Conservation (phyloP, 164 flowering plant genomes). For the Vitis cinerea region DNA sequence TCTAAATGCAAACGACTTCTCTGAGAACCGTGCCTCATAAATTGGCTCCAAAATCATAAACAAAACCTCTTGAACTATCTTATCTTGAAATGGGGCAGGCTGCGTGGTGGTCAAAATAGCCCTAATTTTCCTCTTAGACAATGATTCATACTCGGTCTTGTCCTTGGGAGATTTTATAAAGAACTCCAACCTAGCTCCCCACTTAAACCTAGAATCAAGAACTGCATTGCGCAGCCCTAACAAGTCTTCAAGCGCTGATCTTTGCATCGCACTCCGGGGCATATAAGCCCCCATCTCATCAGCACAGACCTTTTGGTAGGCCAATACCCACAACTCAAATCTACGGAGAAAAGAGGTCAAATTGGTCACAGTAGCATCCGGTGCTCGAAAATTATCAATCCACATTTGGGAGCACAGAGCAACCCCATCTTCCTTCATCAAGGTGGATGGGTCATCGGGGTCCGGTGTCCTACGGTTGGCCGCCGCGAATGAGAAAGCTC, state of each 20-base stretch:
- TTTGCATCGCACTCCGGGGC: conserved; percentile 69
- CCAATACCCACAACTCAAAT: conserved; percentile 90
- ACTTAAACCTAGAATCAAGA: conserved; percentile 80
- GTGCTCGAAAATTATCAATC: conserved; percentile 78
- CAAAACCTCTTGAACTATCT: conserved; percentile 90
- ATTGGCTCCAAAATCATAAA: conserved; percentile 89
- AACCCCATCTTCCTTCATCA: conserved; percentile 84
- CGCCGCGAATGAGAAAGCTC: conserved; percentile 27
- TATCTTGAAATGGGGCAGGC: conserved; percentile 79
- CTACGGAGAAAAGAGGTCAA: conserved; percentile 57
- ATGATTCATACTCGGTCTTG: conserved; percentile 63
- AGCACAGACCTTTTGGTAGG: conserved; percentile 86
- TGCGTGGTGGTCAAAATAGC: conserved; percentile 83
- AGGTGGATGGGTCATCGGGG: conserved; percentile 68
- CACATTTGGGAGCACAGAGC: conserved; percentile 77
- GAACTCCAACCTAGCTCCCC: conserved; percentile 88
- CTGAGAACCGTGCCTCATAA: conserved; percentile 83
- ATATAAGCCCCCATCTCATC: conserved; percentile 81
- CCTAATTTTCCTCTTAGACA: conserved; percentile 86
- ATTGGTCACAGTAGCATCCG: conserved; percentile 57
- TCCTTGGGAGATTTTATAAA: conserved; percentile 83
- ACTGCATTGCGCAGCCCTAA: conserved; percentile 86
- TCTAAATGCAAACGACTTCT: conserved; percentile 85
- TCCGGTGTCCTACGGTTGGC: conserved; percentile 35
- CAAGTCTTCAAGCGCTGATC: conserved; percentile 74